phyloP scores from a whole-genome alignment of 345 rosid species.

The Salix brachista region DNA sequence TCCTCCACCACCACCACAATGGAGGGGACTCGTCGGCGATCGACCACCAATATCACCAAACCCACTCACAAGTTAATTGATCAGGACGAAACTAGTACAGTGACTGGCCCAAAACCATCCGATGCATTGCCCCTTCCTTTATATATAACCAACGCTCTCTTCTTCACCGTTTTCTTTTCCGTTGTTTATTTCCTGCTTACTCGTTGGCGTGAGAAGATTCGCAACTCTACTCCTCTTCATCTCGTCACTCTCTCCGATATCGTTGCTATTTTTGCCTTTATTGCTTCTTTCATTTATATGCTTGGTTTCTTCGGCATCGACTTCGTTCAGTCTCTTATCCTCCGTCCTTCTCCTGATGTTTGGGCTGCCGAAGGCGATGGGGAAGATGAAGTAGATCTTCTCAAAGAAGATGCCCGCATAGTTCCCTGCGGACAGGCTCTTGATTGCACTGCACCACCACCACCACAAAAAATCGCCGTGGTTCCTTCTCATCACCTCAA shows the following conservation, averaged over 20 bases:
- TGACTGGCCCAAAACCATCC: not conserved
- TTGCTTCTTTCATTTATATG: slow-evolving; percentile 31
- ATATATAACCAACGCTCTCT: slow-evolving; percentile 27
- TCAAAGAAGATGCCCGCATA: slow-evolving; percentile 13
- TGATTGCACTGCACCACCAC: slow-evolving; percentile 7
- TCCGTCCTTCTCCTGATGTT: slow-evolving; percentile 30
- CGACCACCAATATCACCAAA: not conserved
- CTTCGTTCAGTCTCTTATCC: slow-evolving; percentile 35
- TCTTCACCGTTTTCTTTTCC: slow-evolving; percentile 34
- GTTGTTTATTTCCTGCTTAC: slow-evolving; percentile 34
- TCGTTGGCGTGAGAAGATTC: slow-evolving; percentile 45
- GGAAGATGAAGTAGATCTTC: not conserved
- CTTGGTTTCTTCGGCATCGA: slow-evolving; percentile 39
- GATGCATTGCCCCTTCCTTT: slow-evolving; percentile 17
- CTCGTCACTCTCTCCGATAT: slow-evolving; percentile 27
- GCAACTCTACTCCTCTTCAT: slow-evolving; percentile 37
- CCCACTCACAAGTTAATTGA: not conserved
- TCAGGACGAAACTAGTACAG: not conserved
- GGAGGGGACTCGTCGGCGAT: slow-evolving; percentile 26
- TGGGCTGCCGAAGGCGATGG: slow-evolving; percentile 23
- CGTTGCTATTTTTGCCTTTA: slow-evolving; percentile 22
- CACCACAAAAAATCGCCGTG: not conserved
- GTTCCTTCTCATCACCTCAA: not conserved
- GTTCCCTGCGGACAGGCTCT: slow-evolving; percentile 24
- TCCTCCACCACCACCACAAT: slow-evolving; percentile 3